Evolutionary conservation across 2,329 filamentous ascomycete genomes (phyloP).

Genomic region (Beauveria scarabaeidicola): DNA sequence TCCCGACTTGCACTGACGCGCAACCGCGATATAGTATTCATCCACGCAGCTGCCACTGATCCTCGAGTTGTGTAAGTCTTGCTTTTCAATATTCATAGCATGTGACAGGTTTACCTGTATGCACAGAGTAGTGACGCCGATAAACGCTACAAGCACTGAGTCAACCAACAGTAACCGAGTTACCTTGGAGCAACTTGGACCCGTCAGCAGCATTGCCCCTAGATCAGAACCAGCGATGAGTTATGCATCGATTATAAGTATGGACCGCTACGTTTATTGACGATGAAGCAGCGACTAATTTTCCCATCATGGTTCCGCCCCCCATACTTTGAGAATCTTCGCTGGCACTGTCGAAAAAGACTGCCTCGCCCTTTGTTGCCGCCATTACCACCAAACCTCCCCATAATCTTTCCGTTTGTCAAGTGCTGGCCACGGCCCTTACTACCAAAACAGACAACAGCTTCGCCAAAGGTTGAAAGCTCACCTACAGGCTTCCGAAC

Average conservation of each 20-base stretch:
- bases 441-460: slow-evolving; percentile 12
- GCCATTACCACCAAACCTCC: slow-evolving; percentile 35
- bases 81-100: background rate
- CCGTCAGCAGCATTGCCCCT: too few relatives aligned
- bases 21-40: background rate
- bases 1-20: background rate
- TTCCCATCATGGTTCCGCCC: slow-evolving; percentile 39
- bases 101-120: too few relatives aligned
- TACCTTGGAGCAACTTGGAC: too few relatives aligned
- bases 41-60: background rate
- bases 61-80: background rate
- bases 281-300: too few relatives aligned
- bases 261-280: too few relatives aligned
- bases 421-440: slow-evolving; percentile 29
- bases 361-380: slow-evolving; percentile 33
- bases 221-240: too few relatives aligned
- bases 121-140: background rate
- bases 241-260: too few relatives aligned
- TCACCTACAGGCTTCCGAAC: slow-evolving; percentile 13
- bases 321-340: slow-evolving; percentile 23
- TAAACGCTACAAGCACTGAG: too few relatives aligned
- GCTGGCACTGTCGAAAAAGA: slow-evolving; percentile 28
- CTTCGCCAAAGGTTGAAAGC: slow-evolving; percentile 5
- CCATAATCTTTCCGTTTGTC: slow-evolving; percentile 37
- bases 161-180: too few relatives aligned